Evolutionary conservation across 2,329 filamentous ascomycete genomes (phyloP), one percentile per base, ranked within the genome.

Genomic region (Bimuria novae-zelandiae): DNA sequence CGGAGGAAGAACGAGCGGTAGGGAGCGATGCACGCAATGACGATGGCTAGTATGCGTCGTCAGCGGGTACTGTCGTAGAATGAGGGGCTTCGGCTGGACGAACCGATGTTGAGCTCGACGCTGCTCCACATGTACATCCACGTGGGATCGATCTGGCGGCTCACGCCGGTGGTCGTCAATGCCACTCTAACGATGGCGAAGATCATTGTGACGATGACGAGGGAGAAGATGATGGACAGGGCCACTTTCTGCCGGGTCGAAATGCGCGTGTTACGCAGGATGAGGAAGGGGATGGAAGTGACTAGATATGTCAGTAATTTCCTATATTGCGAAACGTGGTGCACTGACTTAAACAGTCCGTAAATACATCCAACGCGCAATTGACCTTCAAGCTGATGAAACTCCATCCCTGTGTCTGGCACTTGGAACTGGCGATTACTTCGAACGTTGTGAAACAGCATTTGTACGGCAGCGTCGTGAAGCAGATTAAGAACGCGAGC

Each of bases 261-360:
- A 10, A 60, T 42, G 8, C 52, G 45, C 5, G 52, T 35, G 5
- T 35, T 51, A 10, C 45, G n/a, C 8, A 57, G 22, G n/a, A 57
- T 47, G 3, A 52, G 29, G 23, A 57, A 53, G 4, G 54, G 51
- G 14, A 57, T 54, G 1, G 51, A 40, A 41, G 54, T 51, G 19
- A 60, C 57, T 60, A 42, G 2, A 37, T 23, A 32, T 23, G 19
- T 30, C 14, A 37, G 14, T 17, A 5, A 14, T 23, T 21, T 23
- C 29, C 16, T 29, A 23, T 16, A 5, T 25, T 3, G 11, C 14
- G 22, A 40, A 7, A 27, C 46, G n/a, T 8, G 16, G 27, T 11
- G 23, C 21, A 56, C 55, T 51, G 36, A 63, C 57, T 57, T n/a
- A 61, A 44, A 14, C 29, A 48, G 42, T 61, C 60, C 0, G 52